Base-by-base conservation (phyloP, 768 basidiomycete species). In the Naematelia aurantialba region DNA sequence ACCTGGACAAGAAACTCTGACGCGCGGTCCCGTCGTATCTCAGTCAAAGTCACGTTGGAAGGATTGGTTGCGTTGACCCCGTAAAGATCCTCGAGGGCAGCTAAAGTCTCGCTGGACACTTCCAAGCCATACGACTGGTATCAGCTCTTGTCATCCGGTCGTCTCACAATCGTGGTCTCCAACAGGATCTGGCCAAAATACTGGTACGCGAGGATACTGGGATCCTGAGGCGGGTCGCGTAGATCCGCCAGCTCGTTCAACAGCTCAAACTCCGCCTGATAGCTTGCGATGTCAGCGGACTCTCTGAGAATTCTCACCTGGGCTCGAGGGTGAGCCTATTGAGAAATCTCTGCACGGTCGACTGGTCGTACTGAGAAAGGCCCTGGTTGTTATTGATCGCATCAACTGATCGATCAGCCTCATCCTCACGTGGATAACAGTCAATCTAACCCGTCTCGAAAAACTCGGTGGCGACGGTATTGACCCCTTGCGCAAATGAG, bases 161-260 rank as follows among this genome's bases (percentile, higher is more conserved):
- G 5, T 27, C 48, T 50, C 48, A 50, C 48, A 14, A 11, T 27
- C 14, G 48, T 27, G 17, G 48, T 50, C 48, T 22, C 48, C 5
- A 56, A 47, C 30, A 66, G 50, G 47, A 70, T 62, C 55, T 70
- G 69, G 1, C 63, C 66, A 13, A 70, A 58, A 58, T 70, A 70
- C 39, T 70, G 68, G 44, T 58, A 58, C 0, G 49, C 27, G 48
- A 50, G 48, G 22, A 50, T 50, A 25, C 27, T 27, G 26, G 48
- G 27, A 12, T 50, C 22, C 24, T 50, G 22, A 14, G 48, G 22
- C 8, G 27, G 48, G 14, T 50, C 26, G 5, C 22, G 48, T 3
- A 50, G 48, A 25, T 50, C 24, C 17, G 34, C 34, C 34, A 39
- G 17, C 22, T 50, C 48, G 14, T 50, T 24, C 48, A 50, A 25